These are phyloP conservation scores for Sporopachydermia quercuum DNA, from an alignment of 805 yeast genomes.

Conservation along the genomic window DNA sequence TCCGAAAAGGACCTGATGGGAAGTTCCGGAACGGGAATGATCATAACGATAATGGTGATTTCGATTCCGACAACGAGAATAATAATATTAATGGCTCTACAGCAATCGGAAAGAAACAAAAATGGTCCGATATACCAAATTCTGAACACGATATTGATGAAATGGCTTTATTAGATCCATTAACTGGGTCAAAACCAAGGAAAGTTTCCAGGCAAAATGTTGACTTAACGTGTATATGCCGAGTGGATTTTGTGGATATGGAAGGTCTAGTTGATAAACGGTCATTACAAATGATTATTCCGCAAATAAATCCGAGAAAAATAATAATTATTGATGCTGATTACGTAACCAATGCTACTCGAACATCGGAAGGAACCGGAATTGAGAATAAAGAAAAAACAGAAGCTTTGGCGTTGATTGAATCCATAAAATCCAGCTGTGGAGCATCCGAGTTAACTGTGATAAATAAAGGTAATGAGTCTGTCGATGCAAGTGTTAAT, in stretches of 20 bases:
- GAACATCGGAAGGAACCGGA: neutral
- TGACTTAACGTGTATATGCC: slow-evolving; percentile 37
- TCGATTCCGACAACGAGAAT: slow-evolving; percentile 10
- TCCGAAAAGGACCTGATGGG: slow-evolving; percentile 12
- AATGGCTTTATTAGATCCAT: neutral
- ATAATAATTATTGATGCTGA: slow-evolving; percentile 40
- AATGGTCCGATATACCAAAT: slow-evolving; percentile 19
- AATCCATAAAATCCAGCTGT: slow-evolving; percentile 1
- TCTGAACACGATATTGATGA: neutral
- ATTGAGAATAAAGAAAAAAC: neutral
- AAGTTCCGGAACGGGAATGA: slow-evolving; percentile 2
- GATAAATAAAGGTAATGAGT: slow-evolving; percentile 8
- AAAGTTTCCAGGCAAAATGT: neutral
- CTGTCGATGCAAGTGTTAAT: slow-evolving; percentile 27
- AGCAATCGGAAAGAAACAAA: slow-evolving; percentile 20
- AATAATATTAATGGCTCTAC: slow-evolving; percentile 13
- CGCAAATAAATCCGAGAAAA: slow-evolving; percentile 64
- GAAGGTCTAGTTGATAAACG: slow-evolving; percentile 76
- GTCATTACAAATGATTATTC: slow-evolving; percentile 64
- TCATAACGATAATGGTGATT: neutral
- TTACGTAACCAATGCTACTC: slow-evolving; percentile 2
- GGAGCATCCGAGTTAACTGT: slow-evolving; percentile 8
- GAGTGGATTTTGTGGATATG: slow-evolving; percentile 61
- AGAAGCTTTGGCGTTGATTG: slow-evolving; percentile 3
- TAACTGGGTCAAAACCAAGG: neutral